phyloP scores from a whole-genome alignment of 1,284 basidiomycete species.

The Melampsora americana region DNA sequence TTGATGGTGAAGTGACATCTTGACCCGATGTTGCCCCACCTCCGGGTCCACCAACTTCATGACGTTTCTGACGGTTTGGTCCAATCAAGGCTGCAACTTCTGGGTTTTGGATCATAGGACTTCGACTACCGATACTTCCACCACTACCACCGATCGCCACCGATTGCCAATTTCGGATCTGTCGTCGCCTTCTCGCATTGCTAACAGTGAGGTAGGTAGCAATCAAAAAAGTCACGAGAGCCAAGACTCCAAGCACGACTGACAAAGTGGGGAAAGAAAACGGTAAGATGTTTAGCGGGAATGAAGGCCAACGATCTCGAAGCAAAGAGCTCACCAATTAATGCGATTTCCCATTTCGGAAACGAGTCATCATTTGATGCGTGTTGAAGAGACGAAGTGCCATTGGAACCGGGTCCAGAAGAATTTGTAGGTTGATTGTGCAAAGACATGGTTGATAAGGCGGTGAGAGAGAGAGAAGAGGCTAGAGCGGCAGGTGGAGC shows the following conservation, averaged over 20 bases:
- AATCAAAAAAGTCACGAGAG: conserved; percentile 23
- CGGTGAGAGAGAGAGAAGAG: conserved; percentile 14
- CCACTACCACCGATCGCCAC: conserved; percentile 6
- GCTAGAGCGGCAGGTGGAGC: conserved; percentile 24
- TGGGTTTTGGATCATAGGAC: conserved; percentile 37
- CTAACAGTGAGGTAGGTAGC: conserved; percentile 24
- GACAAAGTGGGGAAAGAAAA: not conserved
- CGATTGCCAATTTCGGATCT: conserved; percentile 30
- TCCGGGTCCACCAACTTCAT: not conserved
- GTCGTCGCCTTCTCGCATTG: conserved; percentile 14
- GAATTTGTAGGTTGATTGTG: not conserved
- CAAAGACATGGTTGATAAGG: not conserved
- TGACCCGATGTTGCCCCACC: not conserved
- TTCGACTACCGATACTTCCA: conserved; percentile 19
- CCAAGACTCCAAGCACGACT: conserved; percentile 30
- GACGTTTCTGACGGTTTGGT: not conserved
- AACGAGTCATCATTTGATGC: conserved; percentile 10
- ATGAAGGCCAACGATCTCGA: not conserved
- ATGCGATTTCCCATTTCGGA: conserved; percentile 36
- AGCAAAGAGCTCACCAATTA: conserved; percentile 24
- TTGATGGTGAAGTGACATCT: conserved; percentile 15
- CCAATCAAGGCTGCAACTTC: conserved; percentile 26
- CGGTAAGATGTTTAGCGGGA: not conserved
- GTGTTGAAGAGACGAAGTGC: conserved; percentile 16
- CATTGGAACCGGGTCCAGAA: not conserved